Percentiles rank a stretch among this genome's conserved stretches.
phyloP scores from a whole-genome alignment of 352 stramenopile species.

The Elongisporangium senticosum region DNA sequence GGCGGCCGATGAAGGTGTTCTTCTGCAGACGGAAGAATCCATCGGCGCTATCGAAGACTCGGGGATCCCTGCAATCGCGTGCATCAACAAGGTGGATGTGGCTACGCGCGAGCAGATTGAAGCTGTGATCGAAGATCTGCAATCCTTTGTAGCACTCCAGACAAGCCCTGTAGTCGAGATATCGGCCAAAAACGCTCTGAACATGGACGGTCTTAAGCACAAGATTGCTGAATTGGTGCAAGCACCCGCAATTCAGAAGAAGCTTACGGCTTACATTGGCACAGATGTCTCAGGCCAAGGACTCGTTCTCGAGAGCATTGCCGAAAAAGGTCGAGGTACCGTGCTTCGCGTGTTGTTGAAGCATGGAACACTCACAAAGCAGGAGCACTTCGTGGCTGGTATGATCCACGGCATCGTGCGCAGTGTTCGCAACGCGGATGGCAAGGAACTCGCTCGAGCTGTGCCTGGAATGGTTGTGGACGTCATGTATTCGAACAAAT shows the following conservation, averaged over 20 bases:
- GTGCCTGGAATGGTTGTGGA: conserved; percentile 70
- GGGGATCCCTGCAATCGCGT: conserved; percentile 66
- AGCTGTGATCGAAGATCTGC: conserved; percentile 47
- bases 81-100: conserved; percentile 88
- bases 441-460: conserved; percentile 40
- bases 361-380: conserved; percentile 46
- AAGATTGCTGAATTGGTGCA: conserved; percentile 33
- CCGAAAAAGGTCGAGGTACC: conserved; percentile 53
- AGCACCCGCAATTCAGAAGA: conserved; percentile 18
- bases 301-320: conserved; percentile 71
- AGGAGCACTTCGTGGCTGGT: conserved; percentile 79
- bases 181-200: conserved; percentile 55
- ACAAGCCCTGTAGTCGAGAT: conserved; percentile 66
- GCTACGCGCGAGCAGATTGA: conserved; percentile 29
- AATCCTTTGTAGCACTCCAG: conserved; percentile 80
- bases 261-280: conserved; percentile 34
- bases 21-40: conserved; percentile 97
- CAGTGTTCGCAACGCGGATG: conserved; percentile 50
- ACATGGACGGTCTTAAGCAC: conserved; percentile 47
- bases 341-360: conserved; percentile 73
- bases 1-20: conserved; percentile 97
- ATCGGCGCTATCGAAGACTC: conserved; percentile 85
- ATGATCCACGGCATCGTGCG: conserved; percentile 83
- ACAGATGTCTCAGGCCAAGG: conserved; percentile 37
- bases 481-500: conserved; percentile 78